These are phyloP conservation scores for Porcisia hertigi DNA, from an alignment of 208 protist species.

Conservation along the genomic window DNA sequence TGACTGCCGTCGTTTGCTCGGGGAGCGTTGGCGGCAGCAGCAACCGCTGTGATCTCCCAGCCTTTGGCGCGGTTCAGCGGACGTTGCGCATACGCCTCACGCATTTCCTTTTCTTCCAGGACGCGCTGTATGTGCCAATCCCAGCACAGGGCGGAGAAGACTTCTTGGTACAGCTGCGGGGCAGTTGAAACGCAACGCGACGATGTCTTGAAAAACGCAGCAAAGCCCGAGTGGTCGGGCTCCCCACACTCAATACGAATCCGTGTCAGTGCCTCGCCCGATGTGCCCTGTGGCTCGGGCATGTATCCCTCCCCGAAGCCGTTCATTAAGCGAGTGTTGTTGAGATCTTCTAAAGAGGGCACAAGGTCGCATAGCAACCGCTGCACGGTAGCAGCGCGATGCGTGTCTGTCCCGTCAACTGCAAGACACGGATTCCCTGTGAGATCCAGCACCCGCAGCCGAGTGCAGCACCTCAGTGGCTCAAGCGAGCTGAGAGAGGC, in stretches of 20 bases:
- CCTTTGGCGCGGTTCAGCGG: constrained; percentile 21
- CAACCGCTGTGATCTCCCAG: constrained; percentile 14
- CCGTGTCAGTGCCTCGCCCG: not conserved
- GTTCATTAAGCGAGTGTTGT: constrained; percentile 22
- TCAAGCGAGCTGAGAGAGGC: constrained; percentile 27
- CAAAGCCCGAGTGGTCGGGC: not conserved
- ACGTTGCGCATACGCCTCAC: constrained; percentile 14
- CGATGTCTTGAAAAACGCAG: not conserved
- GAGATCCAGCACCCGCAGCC: constrained; percentile 48
- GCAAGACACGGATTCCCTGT: constrained; percentile 60
- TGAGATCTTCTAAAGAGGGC: constrained; percentile 41
- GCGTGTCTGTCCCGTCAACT: not conserved
- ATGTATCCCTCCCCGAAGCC: not conserved
- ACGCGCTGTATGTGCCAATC: constrained; percentile 16
- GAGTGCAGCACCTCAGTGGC: constrained; percentile 50
- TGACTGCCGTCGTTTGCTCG: not conserved
- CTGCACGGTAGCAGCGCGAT: not conserved
- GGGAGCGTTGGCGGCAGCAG: not conserved
- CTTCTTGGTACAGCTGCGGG: constrained; percentile 12
- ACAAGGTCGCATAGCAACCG: constrained; percentile 1
- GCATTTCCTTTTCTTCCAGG: constrained; percentile 13
- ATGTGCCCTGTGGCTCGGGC: not conserved
- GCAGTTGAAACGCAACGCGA: not conserved
- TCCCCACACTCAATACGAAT: not conserved
- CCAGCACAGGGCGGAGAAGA: constrained; percentile 30